These are phyloP conservation scores for Pelagomonas calceolata DNA, from an alignment of 108 stramenopile genomes.

Conservation along the genomic window DNA sequence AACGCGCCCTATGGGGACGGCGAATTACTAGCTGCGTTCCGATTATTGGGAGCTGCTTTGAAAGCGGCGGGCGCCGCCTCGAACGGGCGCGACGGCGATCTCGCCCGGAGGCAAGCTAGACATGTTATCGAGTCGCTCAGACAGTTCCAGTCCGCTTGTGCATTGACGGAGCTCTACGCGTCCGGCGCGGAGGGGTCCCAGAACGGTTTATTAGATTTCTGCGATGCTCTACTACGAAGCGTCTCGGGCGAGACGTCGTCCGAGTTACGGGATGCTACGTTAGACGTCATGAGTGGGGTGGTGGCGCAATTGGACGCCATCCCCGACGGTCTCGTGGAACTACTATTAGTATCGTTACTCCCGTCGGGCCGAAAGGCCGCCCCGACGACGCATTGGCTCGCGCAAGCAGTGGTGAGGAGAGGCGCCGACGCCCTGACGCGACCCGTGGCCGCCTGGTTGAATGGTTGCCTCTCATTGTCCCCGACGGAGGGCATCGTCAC, in stretches of 20 bases:
- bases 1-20: neutral
- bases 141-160: neutral
- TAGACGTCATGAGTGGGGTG: neutral
- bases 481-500: no score
- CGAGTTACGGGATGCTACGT: neutral
- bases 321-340: neutral
- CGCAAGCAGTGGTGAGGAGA: neutral
- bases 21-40: no score
- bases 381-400: neutral
- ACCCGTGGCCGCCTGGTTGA: neutral
- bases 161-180: neutral
- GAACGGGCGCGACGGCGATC: no score
- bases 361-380: neutral
- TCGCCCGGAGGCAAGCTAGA: neutral
- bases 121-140: neutral
- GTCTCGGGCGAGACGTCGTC: neutral
- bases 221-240: neutral
- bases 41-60: no score
- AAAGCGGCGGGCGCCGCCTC: no score
- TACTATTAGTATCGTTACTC: neutral
- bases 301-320: neutral
- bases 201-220: neutral
- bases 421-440: neutral
- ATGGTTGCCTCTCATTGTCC: neutral
- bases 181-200: neutral